Conservation (phyloP, 1,284 basidiomycete genomes). For the Pterulicium gracile region DNA sequence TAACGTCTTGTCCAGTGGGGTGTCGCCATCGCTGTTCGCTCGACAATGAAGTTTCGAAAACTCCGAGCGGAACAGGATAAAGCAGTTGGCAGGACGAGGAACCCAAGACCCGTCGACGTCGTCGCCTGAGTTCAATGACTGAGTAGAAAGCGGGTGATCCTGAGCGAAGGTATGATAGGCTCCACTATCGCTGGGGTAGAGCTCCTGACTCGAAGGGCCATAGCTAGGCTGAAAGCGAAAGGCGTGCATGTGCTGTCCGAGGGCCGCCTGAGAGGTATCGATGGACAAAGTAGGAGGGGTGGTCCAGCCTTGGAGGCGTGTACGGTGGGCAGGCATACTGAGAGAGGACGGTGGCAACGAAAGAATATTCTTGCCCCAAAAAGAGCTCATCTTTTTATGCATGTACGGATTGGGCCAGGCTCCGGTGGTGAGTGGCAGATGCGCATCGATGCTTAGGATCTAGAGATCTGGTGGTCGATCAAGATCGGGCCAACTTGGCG, state of each 20-base stretch:
- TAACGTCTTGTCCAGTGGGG: constrained; percentile 27
- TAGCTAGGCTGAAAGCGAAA: background rate
- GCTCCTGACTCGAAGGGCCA: too few relatives aligned
- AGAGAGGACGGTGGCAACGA: background rate
- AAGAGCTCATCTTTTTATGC: background rate
- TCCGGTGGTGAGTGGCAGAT: background rate
- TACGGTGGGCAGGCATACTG: background rate
- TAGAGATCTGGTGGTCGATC: background rate
- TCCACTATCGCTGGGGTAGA: background rate
- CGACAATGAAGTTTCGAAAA: constrained; percentile 33
- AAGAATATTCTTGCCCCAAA: background rate
- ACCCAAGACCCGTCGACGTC: constrained; percentile 49
- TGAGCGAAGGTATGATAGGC: constrained; percentile 1
- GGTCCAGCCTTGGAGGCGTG: background rate
- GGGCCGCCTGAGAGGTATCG: background rate
- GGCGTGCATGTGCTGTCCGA: background rate
- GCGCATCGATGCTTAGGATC: background rate
- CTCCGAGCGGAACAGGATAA: constrained; percentile 81
- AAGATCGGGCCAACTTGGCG: background rate
- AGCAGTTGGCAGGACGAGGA: constrained; percentile 78
- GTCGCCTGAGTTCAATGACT: constrained; percentile 14
- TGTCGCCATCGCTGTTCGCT: constrained; percentile 13
- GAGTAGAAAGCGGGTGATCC: background rate
- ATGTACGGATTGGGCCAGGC: too few relatives aligned
- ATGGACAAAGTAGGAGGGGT: too few relatives aligned